Base-by-base conservation (phyloP, 768 basidiomycete genomes). In the Pulveroboletus sp. region DNA sequence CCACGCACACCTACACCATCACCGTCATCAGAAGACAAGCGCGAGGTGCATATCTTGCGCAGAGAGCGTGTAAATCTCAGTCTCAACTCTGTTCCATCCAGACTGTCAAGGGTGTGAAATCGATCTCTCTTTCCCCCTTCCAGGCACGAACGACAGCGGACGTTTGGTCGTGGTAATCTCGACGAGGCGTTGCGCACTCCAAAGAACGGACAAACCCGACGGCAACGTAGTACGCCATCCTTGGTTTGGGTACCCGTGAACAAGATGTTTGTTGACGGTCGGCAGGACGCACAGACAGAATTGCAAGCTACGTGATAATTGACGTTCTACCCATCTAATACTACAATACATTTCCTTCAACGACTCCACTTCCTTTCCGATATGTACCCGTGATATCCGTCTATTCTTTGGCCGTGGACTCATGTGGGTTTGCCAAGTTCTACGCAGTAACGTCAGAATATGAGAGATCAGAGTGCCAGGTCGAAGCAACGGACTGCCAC, bases 161-260 rank as follows among this genome's bases (percentile, higher is more conserved):
- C 89, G 2, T 62, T 89, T 51, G 82, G 84, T 7, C 79, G 85
- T 32, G 93, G 93, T 10, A 86, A 87, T 46, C 68, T 95, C 27
- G 92, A 97, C 55, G 80, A 88, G 58, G 88, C 87, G 2, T 86
- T 97, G 34, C 82, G 87, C 16, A 91, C 84, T 52, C 79, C 93
- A 73, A 79, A 80, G 37, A 79, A 78, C 40, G 91, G 83, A 31
- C 80, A 57, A 5, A 55, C 52, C 8, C 50, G 51, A 36, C 49
- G 52, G 33, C 24, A 49, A 32, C 58, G 58, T 6, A 36, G 43
- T n/a, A 43, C 39, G 6, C 49, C 54, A 24, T 45, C 64, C 3
- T 52, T 56, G 17, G 37, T 55, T 34, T 52, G 45, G 13, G 51
- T 55, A 5, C 47, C 33, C 0, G 46, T 56, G 29, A 56, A 14